A percentile compares a stretch with the other conserved stretches of the same genome.
Conservation (phyloP, 2,329 filamentous ascomycete genomes). For the Penicillium brasilianum region DNA sequence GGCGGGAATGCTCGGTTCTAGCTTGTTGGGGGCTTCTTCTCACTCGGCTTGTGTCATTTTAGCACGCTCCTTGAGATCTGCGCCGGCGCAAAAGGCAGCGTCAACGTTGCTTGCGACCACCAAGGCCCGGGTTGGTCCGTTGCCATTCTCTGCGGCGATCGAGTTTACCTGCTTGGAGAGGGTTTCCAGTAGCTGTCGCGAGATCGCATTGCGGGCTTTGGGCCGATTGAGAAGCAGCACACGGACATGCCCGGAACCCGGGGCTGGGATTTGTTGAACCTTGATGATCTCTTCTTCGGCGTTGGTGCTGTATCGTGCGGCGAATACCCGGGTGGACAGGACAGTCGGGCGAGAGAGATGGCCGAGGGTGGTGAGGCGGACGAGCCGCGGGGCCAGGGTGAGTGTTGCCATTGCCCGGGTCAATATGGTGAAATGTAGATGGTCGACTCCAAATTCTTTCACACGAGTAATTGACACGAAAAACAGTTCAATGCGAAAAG, state of each 20-base stretch:
- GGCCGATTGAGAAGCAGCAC: slow-evolving; percentile 88
- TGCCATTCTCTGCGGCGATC: slow-evolving; percentile 65
- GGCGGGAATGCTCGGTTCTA: neutral
- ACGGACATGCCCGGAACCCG: slow-evolving; percentile 81
- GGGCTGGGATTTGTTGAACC: slow-evolving; percentile 75
- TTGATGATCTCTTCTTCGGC: slow-evolving; percentile 57
- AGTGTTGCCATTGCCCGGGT: slow-evolving; percentile 22
- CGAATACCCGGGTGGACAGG: slow-evolving; percentile 35
- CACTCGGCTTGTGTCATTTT: slow-evolving; percentile 80
- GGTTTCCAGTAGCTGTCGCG: slow-evolving; percentile 72
- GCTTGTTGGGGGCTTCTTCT: slow-evolving; percentile 35
- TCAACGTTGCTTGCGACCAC: slow-evolving; percentile 86
- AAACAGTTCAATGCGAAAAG: neutral
- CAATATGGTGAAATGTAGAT: neutral
- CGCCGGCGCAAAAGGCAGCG: slow-evolving; percentile 87
- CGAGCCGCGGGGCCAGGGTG: slow-evolving; percentile 40
- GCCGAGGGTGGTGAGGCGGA: slow-evolving; percentile 33
- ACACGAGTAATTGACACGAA: neutral
- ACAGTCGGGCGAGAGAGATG: slow-evolving; percentile 23
- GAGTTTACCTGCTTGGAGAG: slow-evolving; percentile 74
- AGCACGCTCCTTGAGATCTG: slow-evolving; percentile 87
- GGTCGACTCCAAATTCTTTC: neutral
- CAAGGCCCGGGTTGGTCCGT: slow-evolving; percentile 73
- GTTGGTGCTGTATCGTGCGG: slow-evolving; percentile 43
- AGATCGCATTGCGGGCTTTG: slow-evolving; percentile 87